These are phyloP conservation scores for Carex kokanica DNA, from an alignment of 176 grass and related monocot genomes.

Conservation along the genomic window DNA sequence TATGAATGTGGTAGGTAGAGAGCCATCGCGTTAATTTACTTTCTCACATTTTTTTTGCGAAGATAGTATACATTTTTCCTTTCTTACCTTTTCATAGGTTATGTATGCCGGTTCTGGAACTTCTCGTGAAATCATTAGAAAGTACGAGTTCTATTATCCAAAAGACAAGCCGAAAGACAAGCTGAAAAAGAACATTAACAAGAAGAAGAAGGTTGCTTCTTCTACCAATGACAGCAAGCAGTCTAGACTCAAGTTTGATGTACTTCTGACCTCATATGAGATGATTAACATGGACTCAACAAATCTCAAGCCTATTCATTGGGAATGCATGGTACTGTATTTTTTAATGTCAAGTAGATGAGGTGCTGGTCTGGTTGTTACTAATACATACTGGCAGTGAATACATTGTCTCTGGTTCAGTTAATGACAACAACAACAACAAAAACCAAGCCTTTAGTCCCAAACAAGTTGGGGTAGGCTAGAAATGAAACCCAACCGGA, in stretches of 20 bases:
- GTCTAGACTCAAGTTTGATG: slow-evolving; percentile 94
- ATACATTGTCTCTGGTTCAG: neutral
- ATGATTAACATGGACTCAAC: slow-evolving; percentile 99
- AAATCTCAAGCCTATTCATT: slow-evolving; percentile 79
- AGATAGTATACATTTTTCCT: neutral
- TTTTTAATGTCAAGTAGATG: slow-evolving; percentile 18
- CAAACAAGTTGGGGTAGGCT: too few species aligned
- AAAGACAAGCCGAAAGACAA: slow-evolving; percentile 47
- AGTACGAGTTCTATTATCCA: slow-evolving; percentile 87
- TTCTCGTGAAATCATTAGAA: slow-evolving; percentile 73
- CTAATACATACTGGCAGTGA: neutral
- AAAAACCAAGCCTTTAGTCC: too few species aligned
- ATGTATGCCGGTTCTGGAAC: slow-evolving; percentile 86
- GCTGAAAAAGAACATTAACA: slow-evolving; percentile 53
- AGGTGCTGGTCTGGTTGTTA: neutral
- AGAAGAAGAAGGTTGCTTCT: slow-evolving; percentile 69
- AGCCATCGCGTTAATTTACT: slow-evolving; percentile 24
- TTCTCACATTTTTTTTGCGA: slow-evolving; percentile 8
- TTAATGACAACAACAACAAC: neutral
- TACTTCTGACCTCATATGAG: slow-evolving; percentile 98
- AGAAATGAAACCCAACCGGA: too few species aligned
- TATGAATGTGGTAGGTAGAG: slow-evolving; percentile 88
- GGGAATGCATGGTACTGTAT: slow-evolving; percentile 93
- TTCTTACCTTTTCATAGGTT: slow-evolving; percentile 49
- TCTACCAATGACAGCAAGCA: slow-evolving; percentile 61